Conservation (phyloP, 177 flowering plant genomes). For the Vitis hybrid region DNA sequence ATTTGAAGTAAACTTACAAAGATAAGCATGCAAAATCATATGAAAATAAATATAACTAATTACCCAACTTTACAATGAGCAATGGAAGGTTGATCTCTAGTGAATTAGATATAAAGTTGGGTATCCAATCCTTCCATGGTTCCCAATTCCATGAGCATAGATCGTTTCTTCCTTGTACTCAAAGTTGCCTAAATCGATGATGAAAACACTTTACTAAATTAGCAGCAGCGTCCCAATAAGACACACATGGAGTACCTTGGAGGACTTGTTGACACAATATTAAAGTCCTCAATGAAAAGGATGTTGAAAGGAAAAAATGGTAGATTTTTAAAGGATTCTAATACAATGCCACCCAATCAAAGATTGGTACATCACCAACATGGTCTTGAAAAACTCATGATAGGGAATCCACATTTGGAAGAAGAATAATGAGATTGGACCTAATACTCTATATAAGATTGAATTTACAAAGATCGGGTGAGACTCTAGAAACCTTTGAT, state of each 20-base stretch:
- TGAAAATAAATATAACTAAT: neutral
- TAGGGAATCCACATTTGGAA: conserved; percentile 82
- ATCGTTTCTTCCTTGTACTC: conserved; percentile 47
- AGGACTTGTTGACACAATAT: conserved; percentile 20
- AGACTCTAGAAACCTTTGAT: conserved; percentile 54
- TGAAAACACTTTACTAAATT: neutral
- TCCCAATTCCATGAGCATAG: conserved; percentile 87
- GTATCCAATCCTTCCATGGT: conserved; percentile 64
- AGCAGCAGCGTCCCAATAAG: neutral
- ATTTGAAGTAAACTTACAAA: neutral
- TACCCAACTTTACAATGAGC: conserved; percentile 71
- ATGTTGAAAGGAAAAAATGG: conserved; percentile 69
- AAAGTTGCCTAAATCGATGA: too few species aligned
- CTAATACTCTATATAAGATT: conserved; percentile 77
- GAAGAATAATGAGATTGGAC: conserved; percentile 84
- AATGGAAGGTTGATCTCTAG: conserved; percentile 78
- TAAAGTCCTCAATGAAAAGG: conserved; percentile 58
- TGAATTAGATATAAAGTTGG: conserved; percentile 77
- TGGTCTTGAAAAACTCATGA: conserved; percentile 33
- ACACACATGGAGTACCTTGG: conserved; percentile 44
- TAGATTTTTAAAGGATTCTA: conserved; percentile 89
- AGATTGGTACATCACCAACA: conserved; percentile 29
- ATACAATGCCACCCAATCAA: conserved; percentile 61
- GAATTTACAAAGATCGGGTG: conserved; percentile 45
- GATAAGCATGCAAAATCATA: neutral